These are phyloP conservation scores for Saccharum spontaneum DNA, from an alignment of 176 grass and related monocot genomes.

Conservation along the genomic window DNA sequence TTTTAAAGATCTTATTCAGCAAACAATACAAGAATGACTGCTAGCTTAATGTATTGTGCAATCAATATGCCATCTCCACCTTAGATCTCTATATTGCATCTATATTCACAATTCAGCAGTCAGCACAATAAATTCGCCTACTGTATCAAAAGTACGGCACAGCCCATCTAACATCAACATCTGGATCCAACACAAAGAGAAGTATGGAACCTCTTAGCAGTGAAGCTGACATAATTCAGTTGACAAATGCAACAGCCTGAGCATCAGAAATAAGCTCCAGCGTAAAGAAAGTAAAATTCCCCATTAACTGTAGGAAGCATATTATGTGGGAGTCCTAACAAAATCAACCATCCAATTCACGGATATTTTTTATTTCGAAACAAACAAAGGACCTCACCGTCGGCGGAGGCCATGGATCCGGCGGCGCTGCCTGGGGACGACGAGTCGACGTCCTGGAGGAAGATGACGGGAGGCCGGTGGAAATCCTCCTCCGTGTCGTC, in stretches of 20 bases:
- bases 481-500: conserved; percentile 48
- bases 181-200: not conserved
- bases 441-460: conserved; percentile 50
- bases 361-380: not conserved
- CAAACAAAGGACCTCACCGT: conserved; percentile 41
- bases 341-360: not conserved
- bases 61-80: not conserved
- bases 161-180: not conserved
- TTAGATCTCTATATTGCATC: not conserved
- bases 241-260: conserved; percentile 5
- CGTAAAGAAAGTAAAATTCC: not conserved
- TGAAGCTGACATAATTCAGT: not conserved
- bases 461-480: conserved; percentile 39
- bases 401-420: conserved; percentile 70
- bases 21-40: conserved; percentile 11
- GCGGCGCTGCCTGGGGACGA: conserved; percentile 71
- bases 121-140: not conserved
- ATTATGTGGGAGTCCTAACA: not conserved
- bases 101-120: conserved; percentile 14
- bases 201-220: not conserved
- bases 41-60: not conserved
- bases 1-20: not conserved
- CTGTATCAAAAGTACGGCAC: not conserved
- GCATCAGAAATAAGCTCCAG: not conserved
- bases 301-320: not conserved